These are phyloP conservation scores for Cutaneotrichosporon sp. DNA, from an alignment of 1,284 basidiomycete species.

Conservation along the genomic window DNA sequence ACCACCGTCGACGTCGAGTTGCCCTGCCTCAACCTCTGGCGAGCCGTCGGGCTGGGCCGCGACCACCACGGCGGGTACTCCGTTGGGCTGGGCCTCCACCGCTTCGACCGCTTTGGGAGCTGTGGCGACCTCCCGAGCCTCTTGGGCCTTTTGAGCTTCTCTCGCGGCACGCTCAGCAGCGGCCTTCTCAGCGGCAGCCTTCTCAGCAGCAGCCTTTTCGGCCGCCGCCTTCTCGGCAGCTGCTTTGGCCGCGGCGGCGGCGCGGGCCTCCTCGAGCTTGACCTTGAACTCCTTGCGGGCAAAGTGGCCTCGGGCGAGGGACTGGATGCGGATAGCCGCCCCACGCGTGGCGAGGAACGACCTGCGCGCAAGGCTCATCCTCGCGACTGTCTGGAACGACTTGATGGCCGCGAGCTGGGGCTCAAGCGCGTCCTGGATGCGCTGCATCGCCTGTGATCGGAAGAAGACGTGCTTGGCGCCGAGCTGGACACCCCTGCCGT, in stretches of 20 bases:
- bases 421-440: conserved; percentile 19
- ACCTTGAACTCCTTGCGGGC: conserved; percentile 4
- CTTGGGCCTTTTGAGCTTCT: conserved; percentile 1
- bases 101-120: neutral
- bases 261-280: conserved; percentile 6
- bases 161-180: conserved; percentile 1
- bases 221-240: conserved; percentile 7
- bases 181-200: conserved; percentile 9
- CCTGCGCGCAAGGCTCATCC: conserved; percentile 4
- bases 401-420: conserved; percentile 17
- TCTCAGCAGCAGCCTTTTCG: conserved; percentile 2
- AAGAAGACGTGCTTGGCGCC: conserved; percentile 24
- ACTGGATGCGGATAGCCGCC: neutral
- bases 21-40: neutral
- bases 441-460: conserved; percentile 16
- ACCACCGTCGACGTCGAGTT: neutral
- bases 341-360: neutral
- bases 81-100: neutral
- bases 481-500: conserved; percentile 24
- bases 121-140: conserved; percentile 2
- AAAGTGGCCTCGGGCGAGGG: neutral
- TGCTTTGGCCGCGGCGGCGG: conserved; percentile 1
- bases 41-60: neutral
- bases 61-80: neutral
- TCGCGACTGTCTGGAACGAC: conserved; percentile 14